Percentiles rank a stretch among this genome's conserved stretches.
phyloP scores from a whole-genome alignment of 129 eudicot species.

The Artemisia argyi region DNA sequence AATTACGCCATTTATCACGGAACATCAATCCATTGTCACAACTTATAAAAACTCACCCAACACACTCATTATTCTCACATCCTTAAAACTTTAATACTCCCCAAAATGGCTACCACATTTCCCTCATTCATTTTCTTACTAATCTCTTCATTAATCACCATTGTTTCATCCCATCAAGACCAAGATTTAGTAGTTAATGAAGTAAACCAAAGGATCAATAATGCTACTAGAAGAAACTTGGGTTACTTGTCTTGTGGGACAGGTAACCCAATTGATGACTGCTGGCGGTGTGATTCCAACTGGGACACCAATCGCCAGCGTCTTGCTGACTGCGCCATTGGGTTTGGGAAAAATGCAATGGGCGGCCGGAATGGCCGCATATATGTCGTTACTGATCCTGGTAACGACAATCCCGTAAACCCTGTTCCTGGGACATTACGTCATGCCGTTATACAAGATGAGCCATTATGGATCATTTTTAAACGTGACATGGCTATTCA shows the following conservation, averaged over 20 bases:
- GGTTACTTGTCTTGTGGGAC: constrained; percentile 67
- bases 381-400: constrained; percentile 74
- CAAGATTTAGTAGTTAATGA: constrained; percentile 57
- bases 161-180: constrained; percentile 42
- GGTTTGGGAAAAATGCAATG: constrained; percentile 77
- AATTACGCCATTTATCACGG: constrained; percentile 86
- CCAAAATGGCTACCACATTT: constrained; percentile 17
- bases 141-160: constrained; percentile 17
- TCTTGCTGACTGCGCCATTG: constrained; percentile 84
- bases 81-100: neutral
- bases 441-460: constrained; percentile 79
- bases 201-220: constrained; percentile 50
- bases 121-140: constrained; percentile 19
- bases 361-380: constrained; percentile 71
- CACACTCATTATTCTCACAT: constrained; percentile 3
- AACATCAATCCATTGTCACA: constrained; percentile 9
- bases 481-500: constrained; percentile 76
- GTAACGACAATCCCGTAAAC: constrained; percentile 64
- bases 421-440: constrained; percentile 83
- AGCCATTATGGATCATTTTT: constrained; percentile 84
- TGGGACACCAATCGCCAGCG: constrained; percentile 73
- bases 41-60: constrained; percentile 37
- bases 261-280: constrained; percentile 89
- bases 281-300: constrained; percentile 87
- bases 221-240: constrained; percentile 74